phyloP scores from a whole-genome alignment of 305 asterid species.

The Lippia alba region DNA sequence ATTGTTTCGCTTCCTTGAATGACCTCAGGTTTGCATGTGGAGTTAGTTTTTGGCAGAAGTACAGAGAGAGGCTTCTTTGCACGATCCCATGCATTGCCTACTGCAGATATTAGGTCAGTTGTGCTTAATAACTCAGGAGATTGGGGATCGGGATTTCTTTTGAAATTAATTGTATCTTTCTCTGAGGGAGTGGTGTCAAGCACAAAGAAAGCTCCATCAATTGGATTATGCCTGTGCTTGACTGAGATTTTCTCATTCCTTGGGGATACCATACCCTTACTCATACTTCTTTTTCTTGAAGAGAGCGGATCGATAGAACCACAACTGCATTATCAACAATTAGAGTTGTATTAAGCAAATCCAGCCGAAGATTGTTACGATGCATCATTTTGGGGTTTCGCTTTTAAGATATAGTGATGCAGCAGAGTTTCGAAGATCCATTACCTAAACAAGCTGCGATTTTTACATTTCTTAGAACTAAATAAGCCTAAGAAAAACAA shows the following conservation, averaged over 20 bases:
- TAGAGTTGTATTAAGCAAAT: constrained; percentile 13
- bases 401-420: neutral
- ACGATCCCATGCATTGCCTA: constrained; percentile 60
- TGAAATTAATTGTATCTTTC: constrained; percentile 41
- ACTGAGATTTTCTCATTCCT: constrained; percentile 53
- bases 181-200: constrained; percentile 45
- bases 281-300: constrained; percentile 44
- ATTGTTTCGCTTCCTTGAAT: constrained; percentile 40
- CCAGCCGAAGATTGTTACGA: constrained; percentile 8
- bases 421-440: neutral
- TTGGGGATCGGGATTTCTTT: constrained; percentile 37
- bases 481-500: neutral
- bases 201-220: constrained; percentile 51
- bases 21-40: constrained; percentile 39
- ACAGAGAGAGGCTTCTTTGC: constrained; percentile 64
- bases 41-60: constrained; percentile 48
- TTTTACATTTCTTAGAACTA: neutral
- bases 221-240: constrained; percentile 48
- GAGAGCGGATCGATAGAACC: constrained; percentile 30
- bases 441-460: neutral
- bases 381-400: neutral
- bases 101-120: constrained; percentile 70
- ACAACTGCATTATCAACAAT: constrained; percentile 46
- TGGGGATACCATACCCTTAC: constrained; percentile 47
- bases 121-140: constrained; percentile 64